These are phyloP conservation scores for Phytophthora europaea DNA, from an alignment of 352 stramenopile species.

Conservation along the genomic window DNA sequence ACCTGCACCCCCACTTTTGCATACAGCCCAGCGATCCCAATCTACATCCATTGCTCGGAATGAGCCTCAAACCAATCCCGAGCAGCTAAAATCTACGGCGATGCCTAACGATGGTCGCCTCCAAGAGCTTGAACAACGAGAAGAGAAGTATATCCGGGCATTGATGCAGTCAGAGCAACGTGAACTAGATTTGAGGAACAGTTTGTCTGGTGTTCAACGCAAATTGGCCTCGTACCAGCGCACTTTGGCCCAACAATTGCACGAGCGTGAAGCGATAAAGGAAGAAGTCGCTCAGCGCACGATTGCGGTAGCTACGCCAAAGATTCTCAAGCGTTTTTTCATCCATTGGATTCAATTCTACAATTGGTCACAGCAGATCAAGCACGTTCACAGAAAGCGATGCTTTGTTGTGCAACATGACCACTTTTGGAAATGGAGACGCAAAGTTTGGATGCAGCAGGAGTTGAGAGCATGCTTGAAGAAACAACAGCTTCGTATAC, in stretches of 20 bases:
- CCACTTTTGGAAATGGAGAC: constrained; percentile 71
- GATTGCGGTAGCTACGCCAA: constrained; percentile 55
- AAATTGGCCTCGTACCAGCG: constrained; percentile 60
- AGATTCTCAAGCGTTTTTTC: constrained; percentile 68
- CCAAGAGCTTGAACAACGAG: constrained; percentile 68
- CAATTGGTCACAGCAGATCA: constrained; percentile 57
- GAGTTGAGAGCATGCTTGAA: constrained; percentile 42
- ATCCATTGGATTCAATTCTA: constrained; percentile 66
- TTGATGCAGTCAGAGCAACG: constrained; percentile 84
- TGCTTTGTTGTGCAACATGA: constrained; percentile 68
- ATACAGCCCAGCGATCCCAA: constrained; percentile 2
- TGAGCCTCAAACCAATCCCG: background rate
- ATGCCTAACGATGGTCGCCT: constrained; percentile 35
- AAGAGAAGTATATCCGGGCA: constrained; percentile 80
- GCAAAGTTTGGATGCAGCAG: constrained; percentile 61
- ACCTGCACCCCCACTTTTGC: background rate
- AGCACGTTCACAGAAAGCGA: constrained; percentile 54
- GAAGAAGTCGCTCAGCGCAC: constrained; percentile 57
- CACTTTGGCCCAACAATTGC: constrained; percentile 46
- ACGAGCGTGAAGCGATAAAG: constrained; percentile 67
- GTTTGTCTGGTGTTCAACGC: constrained; percentile 50
- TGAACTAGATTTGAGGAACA: constrained; percentile 73
- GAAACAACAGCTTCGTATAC: constrained; percentile 33
- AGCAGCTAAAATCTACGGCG: constrained; percentile 1
- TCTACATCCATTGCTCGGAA: background rate